These are phyloP conservation scores for Teratosphaeria gauchensis DNA, from an alignment of 2,329 filamentous ascomycete genomes.

Conservation along the genomic window DNA sequence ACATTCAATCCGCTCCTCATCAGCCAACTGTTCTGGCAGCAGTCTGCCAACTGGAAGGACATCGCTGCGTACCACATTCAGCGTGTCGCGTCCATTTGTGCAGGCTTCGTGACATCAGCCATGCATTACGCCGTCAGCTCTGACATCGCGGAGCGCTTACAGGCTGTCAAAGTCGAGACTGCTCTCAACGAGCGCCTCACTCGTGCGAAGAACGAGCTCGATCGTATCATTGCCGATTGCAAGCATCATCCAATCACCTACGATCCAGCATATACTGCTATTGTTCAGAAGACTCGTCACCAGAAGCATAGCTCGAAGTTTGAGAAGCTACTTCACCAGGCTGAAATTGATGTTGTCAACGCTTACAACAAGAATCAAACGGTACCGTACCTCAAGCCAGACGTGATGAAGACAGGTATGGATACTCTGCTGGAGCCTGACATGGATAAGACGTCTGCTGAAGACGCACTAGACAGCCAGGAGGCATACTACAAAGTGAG, in stretches of 20 bases:
- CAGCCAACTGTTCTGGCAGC: conserved; percentile 49
- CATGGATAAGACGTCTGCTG: conserved; percentile 26
- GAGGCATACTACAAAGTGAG: conserved; percentile 30
- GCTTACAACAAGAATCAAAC: neutral
- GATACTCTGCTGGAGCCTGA: conserved; percentile 18
- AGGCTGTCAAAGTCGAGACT: conserved; percentile 29
- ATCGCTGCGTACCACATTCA: conserved; percentile 31
- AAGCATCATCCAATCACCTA: conserved; percentile 29
- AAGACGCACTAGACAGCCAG: conserved; percentile 28
- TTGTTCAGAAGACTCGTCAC: conserved; percentile 23
- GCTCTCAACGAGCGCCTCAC: conserved; percentile 30
- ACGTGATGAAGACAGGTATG: conserved; percentile 20
- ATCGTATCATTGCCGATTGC: conserved; percentile 39
- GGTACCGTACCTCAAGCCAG: neutral
- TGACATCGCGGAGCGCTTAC: conserved; percentile 31
- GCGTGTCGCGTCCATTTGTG: conserved; percentile 25
- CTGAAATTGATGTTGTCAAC: conserved; percentile 1
- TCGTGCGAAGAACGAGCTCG: conserved; percentile 32
- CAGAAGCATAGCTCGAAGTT: conserved; percentile 9
- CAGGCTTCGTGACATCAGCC: conserved; percentile 27
- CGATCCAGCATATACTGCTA: conserved; percentile 29
- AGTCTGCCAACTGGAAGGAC: conserved; percentile 45
- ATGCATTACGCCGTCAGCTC: conserved; percentile 30
- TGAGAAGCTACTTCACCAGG: conserved; percentile 5
- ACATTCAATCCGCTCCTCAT: conserved; percentile 53